Conservation (phyloP, 164 flowering plant species). For the Berberis vulgaris region DNA sequence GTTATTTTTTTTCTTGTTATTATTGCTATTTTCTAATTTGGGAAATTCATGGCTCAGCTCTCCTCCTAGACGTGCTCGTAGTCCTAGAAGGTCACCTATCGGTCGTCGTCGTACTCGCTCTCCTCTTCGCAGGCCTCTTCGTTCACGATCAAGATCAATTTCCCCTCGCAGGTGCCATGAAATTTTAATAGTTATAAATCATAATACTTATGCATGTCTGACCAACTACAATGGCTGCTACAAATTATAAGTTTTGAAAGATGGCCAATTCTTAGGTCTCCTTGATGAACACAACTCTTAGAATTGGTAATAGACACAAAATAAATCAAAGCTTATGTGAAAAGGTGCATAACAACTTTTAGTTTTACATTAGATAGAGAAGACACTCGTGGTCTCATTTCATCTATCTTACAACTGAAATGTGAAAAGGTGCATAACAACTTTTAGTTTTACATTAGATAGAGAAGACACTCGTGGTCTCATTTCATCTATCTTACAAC, state of each 20-base stretch:
- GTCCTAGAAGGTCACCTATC: constrained; percentile 82
- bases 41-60: constrained; percentile 32
- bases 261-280: neutral
- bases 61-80: constrained; percentile 76
- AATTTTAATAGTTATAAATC: neutral
- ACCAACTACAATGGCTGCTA: neutral
- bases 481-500: too few species aligned
- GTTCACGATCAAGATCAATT: constrained; percentile 67
- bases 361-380: too few species aligned
- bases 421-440: too few species aligned
- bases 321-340: too few species aligned
- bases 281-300: neutral
- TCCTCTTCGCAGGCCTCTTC: constrained; percentile 72
- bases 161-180: constrained; percentile 76
- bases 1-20: neutral
- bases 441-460: too few species aligned
- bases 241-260: neutral
- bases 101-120: constrained; percentile 83
- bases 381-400: too few species aligned
- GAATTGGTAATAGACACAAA: neutral
- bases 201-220: neutral
- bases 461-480: too few species aligned
- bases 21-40: neutral
- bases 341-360: too few species aligned
- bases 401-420: too few species aligned